These are phyloP conservation scores for Citrus unshiu DNA, from an alignment of 345 rosid genomes.

Conservation along the genomic window DNA sequence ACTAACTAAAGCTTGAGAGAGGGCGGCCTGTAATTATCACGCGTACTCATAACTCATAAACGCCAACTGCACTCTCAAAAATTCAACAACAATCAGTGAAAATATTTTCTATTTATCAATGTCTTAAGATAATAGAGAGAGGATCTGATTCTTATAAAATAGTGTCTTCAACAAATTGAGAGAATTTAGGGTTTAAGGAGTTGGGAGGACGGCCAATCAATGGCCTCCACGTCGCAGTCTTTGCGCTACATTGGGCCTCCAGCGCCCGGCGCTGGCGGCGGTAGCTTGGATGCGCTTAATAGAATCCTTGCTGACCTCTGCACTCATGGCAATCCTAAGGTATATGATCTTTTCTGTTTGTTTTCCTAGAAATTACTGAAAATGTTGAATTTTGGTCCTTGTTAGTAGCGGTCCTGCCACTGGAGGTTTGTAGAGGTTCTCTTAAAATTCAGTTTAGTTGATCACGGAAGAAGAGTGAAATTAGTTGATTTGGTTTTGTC, in stretches of 20 bases:
- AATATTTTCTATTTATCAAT: background rate
- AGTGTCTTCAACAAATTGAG: background rate
- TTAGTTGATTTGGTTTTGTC: background rate
- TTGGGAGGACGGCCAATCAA: slow-evolving; percentile 20
- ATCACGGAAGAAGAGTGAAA: background rate
- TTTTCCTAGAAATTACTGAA: background rate
- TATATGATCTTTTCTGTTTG: slow-evolving; percentile 21
- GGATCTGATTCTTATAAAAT: background rate
- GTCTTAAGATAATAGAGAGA: background rate
- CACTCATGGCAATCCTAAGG: slow-evolving; percentile 75
- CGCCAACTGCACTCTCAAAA: background rate
- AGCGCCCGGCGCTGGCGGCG: slow-evolving; percentile 47
- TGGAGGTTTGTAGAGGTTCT: too few species aligned
- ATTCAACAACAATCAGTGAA: background rate
- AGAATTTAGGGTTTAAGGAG: slow-evolving; percentile 37
- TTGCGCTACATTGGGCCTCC: slow-evolving; percentile 50
- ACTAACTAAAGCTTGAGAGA: too few species aligned
- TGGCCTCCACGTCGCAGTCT: slow-evolving; percentile 63
- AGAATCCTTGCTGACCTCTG: slow-evolving; percentile 85
- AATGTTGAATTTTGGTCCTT: background rate
- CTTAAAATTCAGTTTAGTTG: background rate
- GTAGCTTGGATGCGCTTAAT: slow-evolving; percentile 72
- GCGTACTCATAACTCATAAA: too few species aligned
- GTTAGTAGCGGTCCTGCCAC: background rate
- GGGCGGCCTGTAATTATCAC: too few species aligned